Evolutionary conservation across 139 green algal genomes (phyloP), one percentile per base, ranked within the genome.

Genomic region (Nannochloris sp.): DNA sequence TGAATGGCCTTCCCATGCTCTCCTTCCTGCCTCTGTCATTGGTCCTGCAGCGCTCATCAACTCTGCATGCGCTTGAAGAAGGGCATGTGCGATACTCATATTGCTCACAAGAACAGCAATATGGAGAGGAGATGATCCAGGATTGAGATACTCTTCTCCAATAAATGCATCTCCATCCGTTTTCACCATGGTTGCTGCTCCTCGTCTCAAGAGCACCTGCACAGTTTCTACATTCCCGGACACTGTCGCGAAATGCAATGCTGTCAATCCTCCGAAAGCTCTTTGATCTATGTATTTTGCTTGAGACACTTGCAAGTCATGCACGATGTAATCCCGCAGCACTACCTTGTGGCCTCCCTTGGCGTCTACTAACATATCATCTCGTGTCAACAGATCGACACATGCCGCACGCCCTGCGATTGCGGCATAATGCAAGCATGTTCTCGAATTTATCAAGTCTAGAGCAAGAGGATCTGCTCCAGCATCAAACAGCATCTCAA

Each of bases 161-260:
- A 77, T 69, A 37, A 62, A 77, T 5, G 70, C 70, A 46, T 77
- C 62, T 60, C 14, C 62, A 71, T 67, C 70, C 23, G 70, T 73
- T 49, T 73, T 72, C 19, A 78, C 78, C 75, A 84, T 83, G 60
- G 82, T 77, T 48, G 67, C 69, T 25, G 78, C 78, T 3, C 78
- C 78, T 1, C 51, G 67, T 24, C 50, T 37, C 65, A 84, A 71
- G 60, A 84, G 63, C 50, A 58, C 21, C 23, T 70, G 63, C 27
- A 84, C 62, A 21, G 63, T 68, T 14, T 70, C 67, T 70, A 84
- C 61, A 50, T 44, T 69, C 37, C 78, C 78, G 5, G 60, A 60
- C 12, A 78, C 50, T 19, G 73, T 71, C 14, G 78, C 78, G 59
- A 83, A 68, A 59, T 84, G 78, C 56, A 84, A 64, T 21, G 78